Conservation (phyloP, 306 rosid species). For the Neltuma alba region DNA sequence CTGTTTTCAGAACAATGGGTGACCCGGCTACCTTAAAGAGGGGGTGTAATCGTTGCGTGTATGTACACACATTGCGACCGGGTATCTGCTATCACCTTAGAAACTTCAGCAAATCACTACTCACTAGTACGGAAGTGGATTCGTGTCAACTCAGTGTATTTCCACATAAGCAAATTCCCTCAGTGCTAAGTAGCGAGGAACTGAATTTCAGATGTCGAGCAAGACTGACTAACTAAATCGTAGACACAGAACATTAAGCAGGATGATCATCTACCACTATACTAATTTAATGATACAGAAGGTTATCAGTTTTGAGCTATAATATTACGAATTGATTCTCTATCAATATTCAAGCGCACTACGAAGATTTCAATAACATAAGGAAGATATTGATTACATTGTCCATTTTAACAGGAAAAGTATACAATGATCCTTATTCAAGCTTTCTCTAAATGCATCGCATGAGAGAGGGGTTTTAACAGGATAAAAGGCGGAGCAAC, state of each 20-base stretch:
- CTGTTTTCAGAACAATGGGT: too few species aligned
- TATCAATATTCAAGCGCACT: background rate
- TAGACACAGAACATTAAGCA: background rate
- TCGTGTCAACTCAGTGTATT: background rate
- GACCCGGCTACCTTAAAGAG: too few species aligned
- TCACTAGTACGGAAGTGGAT: background rate
- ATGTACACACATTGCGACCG: background rate
- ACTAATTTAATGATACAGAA: background rate
- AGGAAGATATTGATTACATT: background rate
- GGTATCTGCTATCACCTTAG: background rate
- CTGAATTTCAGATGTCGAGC: background rate
- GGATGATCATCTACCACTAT: background rate
- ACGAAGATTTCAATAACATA: background rate
- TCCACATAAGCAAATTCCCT: background rate
- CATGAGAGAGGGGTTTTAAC: constrained; percentile 19
- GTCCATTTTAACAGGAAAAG: background rate
- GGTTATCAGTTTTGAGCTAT: background rate
- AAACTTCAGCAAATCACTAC: background rate
- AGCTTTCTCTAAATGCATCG: constrained; percentile 18
- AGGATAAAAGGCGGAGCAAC: constrained; percentile 1
- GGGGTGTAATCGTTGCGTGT: background rate
- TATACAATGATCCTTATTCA: background rate
- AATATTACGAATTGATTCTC: background rate
- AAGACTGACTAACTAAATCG: background rate
- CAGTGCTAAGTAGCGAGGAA: background rate